Percentiles rank a stretch among this genome's conserved stretches.
phyloP scores from a whole-genome alignment of 257 asterid species.

The Gentiana dahurica region DNA sequence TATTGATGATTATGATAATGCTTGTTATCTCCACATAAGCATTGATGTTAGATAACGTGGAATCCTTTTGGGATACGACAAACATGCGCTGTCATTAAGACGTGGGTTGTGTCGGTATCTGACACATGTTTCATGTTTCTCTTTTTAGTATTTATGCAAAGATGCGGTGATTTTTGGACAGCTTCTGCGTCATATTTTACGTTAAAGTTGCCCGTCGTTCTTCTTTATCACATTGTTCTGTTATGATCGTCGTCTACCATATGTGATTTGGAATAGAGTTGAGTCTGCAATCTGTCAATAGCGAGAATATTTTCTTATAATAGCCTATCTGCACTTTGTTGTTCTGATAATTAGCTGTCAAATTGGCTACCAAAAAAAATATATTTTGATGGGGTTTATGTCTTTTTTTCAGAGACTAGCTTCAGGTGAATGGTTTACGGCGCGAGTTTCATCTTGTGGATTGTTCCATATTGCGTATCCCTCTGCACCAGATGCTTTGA shows the following conservation, averaged over 20 bases:
- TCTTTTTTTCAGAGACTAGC: slow-evolving; percentile 31
- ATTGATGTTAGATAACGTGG: neutral
- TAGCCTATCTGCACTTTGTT: neutral
- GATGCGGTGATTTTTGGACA: neutral
- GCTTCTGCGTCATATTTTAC: neutral
- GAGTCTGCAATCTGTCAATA: neutral
- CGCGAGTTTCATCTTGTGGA: slow-evolving; percentile 47
- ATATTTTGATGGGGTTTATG: neutral
- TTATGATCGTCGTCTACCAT: neutral
- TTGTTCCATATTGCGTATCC: slow-evolving; percentile 48
- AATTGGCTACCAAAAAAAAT: neutral
- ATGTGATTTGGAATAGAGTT: neutral
- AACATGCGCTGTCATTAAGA: neutral
- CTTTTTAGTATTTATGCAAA: slow-evolving; percentile 1
- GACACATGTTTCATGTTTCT: neutral
- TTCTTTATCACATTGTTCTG: neutral
- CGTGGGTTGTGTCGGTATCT: neutral
- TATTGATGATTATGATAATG: neutral
- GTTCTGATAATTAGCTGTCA: neutral
- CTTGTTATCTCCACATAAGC: neutral
- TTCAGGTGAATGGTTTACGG: slow-evolving; percentile 45
- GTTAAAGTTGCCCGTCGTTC: neutral
- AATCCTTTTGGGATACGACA: neutral
- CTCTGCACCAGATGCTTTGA: slow-evolving; percentile 26
- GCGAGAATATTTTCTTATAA: neutral